phyloP scores from a whole-genome alignment of 495 filamentous ascomycete genomes.

The Hypoxylon subgilvum region DNA sequence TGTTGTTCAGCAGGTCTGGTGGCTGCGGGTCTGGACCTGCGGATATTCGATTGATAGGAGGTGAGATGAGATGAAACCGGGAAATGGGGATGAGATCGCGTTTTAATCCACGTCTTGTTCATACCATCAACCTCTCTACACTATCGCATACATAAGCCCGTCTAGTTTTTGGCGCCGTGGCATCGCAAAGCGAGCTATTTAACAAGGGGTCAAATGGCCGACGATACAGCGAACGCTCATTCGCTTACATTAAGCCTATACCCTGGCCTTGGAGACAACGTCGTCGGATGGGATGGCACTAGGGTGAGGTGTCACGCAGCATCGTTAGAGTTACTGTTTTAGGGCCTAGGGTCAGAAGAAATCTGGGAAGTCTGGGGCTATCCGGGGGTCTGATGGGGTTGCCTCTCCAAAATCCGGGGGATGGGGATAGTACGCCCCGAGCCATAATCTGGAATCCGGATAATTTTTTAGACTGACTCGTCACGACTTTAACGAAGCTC shows the following conservation, averaged over 20 bases:
- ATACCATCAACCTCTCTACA: slow-evolving; percentile 18
- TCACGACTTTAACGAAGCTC: slow-evolving; percentile 12
- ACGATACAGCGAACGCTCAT: slow-evolving; percentile 11
- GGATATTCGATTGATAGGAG: background rate
- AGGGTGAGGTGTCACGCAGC: slow-evolving; percentile 13
- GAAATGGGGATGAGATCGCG: slow-evolving; percentile 6
- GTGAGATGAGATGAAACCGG: background rate
- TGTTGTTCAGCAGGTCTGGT: background rate
- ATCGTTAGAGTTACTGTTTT: slow-evolving; percentile 13
- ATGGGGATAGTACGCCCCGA: slow-evolving; percentile 20
- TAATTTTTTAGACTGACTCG: slow-evolving; percentile 7
- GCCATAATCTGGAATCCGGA: slow-evolving; percentile 11
- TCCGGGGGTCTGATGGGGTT: slow-evolving; percentile 23
- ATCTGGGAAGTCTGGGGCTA: slow-evolving; percentile 25
- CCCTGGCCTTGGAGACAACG: slow-evolving; percentile 16
- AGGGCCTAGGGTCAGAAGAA: slow-evolving; percentile 11
- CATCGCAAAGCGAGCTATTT: slow-evolving; percentile 25
- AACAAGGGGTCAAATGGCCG: slow-evolving; percentile 21
- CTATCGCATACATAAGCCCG: slow-evolving; percentile 10
- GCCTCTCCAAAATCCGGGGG: slow-evolving; percentile 34
- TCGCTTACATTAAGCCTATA: slow-evolving; percentile 10
- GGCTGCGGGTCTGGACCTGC: background rate
- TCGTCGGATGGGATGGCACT: slow-evolving; percentile 20
- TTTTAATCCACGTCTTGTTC: slow-evolving; percentile 33
- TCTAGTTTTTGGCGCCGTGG: slow-evolving; percentile 17